Percentiles rank a stretch among this genome's conserved stretches.
These are phyloP conservation scores for Cardamine occulta DNA, from an alignment of 345 rosid genomes.

Conservation along the genomic window DNA sequence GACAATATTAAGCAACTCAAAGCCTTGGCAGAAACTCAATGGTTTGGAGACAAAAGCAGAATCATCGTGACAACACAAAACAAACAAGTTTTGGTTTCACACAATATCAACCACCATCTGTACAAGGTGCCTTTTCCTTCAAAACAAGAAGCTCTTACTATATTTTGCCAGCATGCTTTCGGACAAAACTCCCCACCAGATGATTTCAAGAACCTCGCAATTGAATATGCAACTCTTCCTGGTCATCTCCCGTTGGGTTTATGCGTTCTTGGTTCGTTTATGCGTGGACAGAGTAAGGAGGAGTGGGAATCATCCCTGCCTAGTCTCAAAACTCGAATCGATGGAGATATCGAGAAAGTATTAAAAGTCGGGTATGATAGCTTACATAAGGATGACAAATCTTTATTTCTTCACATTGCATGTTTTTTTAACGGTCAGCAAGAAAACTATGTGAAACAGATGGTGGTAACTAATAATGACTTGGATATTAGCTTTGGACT, in stretches of 20 bases:
- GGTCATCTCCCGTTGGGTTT: not conserved
- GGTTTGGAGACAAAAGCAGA: not conserved
- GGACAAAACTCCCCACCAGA: not conserved
- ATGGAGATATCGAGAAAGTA: not conserved
- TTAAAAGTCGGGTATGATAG: not conserved
- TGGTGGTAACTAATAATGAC: not conserved
- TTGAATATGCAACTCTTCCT: not conserved
- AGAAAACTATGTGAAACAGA: not conserved
- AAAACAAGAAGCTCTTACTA: constrained; percentile 1
- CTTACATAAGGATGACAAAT: not conserved
- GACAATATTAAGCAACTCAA: not conserved
- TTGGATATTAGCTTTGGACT: not conserved
- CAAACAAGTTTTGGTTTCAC: not conserved
- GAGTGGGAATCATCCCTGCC: not conserved
- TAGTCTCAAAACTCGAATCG: not conserved
- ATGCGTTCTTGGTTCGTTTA: constrained; percentile 1
- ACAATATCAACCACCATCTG: not conserved
- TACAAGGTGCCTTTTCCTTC: not conserved
- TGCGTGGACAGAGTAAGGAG: not conserved
- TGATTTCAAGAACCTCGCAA: not conserved
- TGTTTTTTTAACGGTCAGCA: constrained; percentile 10
- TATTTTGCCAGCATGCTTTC: not conserved
- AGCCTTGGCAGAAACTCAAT: not conserved
- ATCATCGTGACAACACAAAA: not conserved
- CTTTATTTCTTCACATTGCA: not conserved